Conservation (phyloP, 176 grass and related monocot species). For the Typha latifolia region DNA sequence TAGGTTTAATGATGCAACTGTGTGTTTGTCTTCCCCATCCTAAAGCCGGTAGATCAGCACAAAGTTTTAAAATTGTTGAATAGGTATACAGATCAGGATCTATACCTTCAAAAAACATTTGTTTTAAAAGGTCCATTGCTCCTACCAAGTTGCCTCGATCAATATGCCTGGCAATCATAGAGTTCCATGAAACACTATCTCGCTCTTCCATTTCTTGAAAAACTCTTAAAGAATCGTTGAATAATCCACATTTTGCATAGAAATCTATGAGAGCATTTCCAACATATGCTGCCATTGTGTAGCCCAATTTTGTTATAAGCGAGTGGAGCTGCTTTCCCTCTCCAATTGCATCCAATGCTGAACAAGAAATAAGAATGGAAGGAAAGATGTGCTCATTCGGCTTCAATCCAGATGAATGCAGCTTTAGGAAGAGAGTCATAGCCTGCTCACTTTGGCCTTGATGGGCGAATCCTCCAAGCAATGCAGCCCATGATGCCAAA, state of each 20-base stretch:
- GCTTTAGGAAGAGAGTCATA: not conserved
- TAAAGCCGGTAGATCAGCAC: slow-evolving; percentile 11
- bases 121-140: slow-evolving; percentile 7
- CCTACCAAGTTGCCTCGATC: not conserved
- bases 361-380: slow-evolving; percentile 3
- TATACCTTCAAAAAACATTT: slow-evolving; percentile 1
- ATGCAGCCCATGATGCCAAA: slow-evolving; percentile 14
- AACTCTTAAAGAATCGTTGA: slow-evolving; percentile 3
- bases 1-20: not conserved
- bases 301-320: slow-evolving; percentile 6
- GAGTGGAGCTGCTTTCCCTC: slow-evolving; percentile 7
- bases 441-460: not conserved
- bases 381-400: slow-evolving; percentile 15
- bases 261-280: slow-evolving; percentile 15
- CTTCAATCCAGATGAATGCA: not conserved
- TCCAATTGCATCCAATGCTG: not conserved
- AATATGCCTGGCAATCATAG: slow-evolving; percentile 9
- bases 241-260: slow-evolving; percentile 14
- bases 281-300: slow-evolving; percentile 9
- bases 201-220: slow-evolving; percentile 19
- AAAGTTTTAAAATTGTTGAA: slow-evolving; percentile 11
- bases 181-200: slow-evolving; percentile 15
- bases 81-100: slow-evolving; percentile 8
- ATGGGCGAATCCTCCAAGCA: slow-evolving; percentile 1
- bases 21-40: slow-evolving; percentile 5